phyloP scores from a whole-genome alignment of 140 eudicot genomes.

The Ambrosia hybrid region DNA sequence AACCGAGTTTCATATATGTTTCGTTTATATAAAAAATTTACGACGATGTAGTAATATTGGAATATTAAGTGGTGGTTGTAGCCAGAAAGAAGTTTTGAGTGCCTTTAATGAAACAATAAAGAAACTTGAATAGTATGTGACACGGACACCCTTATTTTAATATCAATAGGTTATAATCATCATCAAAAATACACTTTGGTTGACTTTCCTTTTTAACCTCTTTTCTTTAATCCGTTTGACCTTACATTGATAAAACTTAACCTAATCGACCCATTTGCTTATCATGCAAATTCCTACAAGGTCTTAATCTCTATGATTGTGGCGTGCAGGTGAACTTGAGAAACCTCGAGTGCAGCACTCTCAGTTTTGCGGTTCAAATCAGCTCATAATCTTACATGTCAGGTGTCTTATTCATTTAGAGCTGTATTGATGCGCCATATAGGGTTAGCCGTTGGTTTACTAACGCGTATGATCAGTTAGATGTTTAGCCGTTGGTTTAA shows the following conservation, averaged over 20 bases:
- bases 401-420: neutral
- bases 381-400: conserved; percentile 29
- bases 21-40: too few species aligned
- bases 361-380: conserved; percentile 63
- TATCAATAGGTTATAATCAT: neutral
- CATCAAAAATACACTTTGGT: neutral
- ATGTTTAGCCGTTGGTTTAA: conserved; percentile 1
- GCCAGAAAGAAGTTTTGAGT: too few species aligned
- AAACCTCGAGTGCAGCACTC: conserved; percentile 81
- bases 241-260: neutral
- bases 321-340: conserved; percentile 73
- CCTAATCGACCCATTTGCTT: neutral
- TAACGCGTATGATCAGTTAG: neutral
- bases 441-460: conserved; percentile 7
- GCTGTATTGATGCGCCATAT: neutral
- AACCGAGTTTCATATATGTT: neutral
- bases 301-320: conserved; percentile 1
- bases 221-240: neutral
- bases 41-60: too few species aligned
- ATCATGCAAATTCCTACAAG: conserved; percentile 5
- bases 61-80: too few species aligned
- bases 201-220: neutral
- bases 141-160: neutral
- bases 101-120: too few species aligned
- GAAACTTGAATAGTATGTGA: too few species aligned